Base-by-base conservation (phyloP, 257 asterid species). In the Nicotiana attenuata region DNA sequence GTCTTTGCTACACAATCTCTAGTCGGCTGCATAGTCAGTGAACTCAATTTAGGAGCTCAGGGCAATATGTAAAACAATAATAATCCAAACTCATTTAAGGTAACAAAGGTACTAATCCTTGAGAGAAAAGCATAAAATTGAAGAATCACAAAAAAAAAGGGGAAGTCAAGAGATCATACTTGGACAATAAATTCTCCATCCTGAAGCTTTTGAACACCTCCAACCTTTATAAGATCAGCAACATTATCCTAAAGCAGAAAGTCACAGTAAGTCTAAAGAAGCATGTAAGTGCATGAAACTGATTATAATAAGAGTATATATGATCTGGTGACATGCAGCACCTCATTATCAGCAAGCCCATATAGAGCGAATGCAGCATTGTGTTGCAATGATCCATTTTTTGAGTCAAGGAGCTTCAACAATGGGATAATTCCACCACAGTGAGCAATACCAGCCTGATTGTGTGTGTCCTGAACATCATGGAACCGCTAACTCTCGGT, bases 261-360 rank as follows among this genome's bases (percentile, higher is more conserved):
- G 80, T 15, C 61, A 71, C 77, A 80, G 76, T 38, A 80, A 80
- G 66, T 65, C 66, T 47, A 50, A 53, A 69, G 76, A 52, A 57
- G 59, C 50, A 73, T 55, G 45, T 17, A 84, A 24, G 29, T 55
- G 68, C 31, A 60, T 33, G 65, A 61, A 88, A 38, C 59, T 65
- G 29, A 75, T 31, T 57, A 1, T 31, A 56, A 56, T 20, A 65
- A 69, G 73, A 35, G 45, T 11, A 77, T 73, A 66, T 53, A 76
- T 28, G 59, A 80, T 56, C 64, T 52, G 75, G 11, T 20, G 29
- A 28, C 45, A 38, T 57, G 59, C 60, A 81, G 41, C 83, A 93
- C 99, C 97, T 96, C 99, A 82, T 96, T 96, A 86, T 96, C 99
- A 31, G 99, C 98, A 86, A 96, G 99, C 65, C 99, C 99, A 65